Evolutionary conservation across 2,329 filamentous ascomycete genomes (phyloP), one percentile per base, ranked within the genome.

Genomic region (Paecilomyces variotii): DNA sequence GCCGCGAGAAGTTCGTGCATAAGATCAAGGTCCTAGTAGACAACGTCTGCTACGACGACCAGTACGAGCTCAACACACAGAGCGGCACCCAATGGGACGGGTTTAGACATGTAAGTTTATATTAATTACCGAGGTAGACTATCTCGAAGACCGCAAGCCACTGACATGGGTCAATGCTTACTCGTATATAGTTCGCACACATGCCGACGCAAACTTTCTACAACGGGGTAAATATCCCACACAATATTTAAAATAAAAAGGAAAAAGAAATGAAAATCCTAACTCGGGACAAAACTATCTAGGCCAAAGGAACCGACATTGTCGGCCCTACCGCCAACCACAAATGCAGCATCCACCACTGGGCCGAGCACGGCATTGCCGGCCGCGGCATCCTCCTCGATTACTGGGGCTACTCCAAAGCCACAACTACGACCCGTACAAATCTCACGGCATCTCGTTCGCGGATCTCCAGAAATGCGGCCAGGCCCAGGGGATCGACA

Each of bases 401-500:
- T 63, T 78, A 77, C 64, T 64, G 69, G 39, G 62, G 68, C 9
- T 84, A 80, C 57, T 77, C 81, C 9, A 76, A 80, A 55, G 76
- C 76, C 7, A 79, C 28, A 61, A 71, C 3, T 83, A 80, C 60
- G 76, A 83, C 62, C 78, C 83, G 0, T 79, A 84, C 54, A 77
- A 77, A 2, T 74, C 77, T 0, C 76, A 84, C 64, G 75, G 78
- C 28, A 86, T 87, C 67, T 79, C 78, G 0, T 72, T 81, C 1
- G 67, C 76, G 0, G 80, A 85, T 0, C 77, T 91, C 0, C 80
- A 82, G 56, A 77, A 79, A 7, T 84, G 84, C 34, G 87, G 84
- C 0, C 75, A 74, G 34, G 74, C 80, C 35, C 84, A 89, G 63
- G 82, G 82, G 0, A 75, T 89, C 27, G 81, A 87, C 60, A 86